Evolutionary conservation across 352 stramenopile genomes (phyloP).

Genomic region (Phytophthora vignae): DNA sequence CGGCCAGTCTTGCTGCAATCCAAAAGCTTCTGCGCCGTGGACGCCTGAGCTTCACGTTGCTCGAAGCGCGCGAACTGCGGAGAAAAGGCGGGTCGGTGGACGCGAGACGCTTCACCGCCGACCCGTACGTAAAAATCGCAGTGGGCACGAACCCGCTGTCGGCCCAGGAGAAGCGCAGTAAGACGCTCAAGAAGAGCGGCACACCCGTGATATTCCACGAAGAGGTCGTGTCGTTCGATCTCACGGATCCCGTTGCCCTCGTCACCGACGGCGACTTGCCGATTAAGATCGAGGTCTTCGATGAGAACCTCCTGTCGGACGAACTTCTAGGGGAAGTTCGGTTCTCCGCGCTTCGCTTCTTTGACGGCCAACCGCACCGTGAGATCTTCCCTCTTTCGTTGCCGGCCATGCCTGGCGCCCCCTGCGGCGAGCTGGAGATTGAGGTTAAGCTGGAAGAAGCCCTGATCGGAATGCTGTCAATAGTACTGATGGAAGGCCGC

Average conservation of each 20-base stretch:
- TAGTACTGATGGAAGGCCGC: constrained; percentile 89
- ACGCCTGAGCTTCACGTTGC: constrained; percentile 72
- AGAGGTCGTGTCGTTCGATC: constrained; percentile 83
- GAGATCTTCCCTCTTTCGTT: constrained; percentile 74
- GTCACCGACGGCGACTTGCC: constrained; percentile 76
- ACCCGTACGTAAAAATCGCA: constrained; percentile 85
- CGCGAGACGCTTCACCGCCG: constrained; percentile 62
- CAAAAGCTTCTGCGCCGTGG: constrained; percentile 71
- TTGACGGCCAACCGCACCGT: constrained; percentile 66
- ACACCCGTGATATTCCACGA: constrained; percentile 88
- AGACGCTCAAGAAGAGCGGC: constrained; percentile 84
- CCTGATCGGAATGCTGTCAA: constrained; percentile 81
- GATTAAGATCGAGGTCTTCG: constrained; percentile 84
- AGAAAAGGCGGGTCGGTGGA: constrained; percentile 72
- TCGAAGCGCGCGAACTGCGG: constrained; percentile 70
- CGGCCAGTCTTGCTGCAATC: constrained; percentile 33
- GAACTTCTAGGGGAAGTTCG: constrained; percentile 79
- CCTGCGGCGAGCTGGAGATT: constrained; percentile 67
- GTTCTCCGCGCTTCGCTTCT: constrained; percentile 83
- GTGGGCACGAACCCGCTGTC: constrained; percentile 80
- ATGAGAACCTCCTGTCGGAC: constrained; percentile 90
- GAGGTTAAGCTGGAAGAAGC: constrained; percentile 84
- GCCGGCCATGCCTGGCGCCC: constrained; percentile 23
- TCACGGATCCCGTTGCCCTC: constrained; percentile 79
- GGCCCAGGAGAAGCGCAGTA: constrained; percentile 78